These are phyloP conservation scores for Rhodomyrtus tomentosa DNA, from an alignment of 345 rosid genomes.

Conservation along the genomic window DNA sequence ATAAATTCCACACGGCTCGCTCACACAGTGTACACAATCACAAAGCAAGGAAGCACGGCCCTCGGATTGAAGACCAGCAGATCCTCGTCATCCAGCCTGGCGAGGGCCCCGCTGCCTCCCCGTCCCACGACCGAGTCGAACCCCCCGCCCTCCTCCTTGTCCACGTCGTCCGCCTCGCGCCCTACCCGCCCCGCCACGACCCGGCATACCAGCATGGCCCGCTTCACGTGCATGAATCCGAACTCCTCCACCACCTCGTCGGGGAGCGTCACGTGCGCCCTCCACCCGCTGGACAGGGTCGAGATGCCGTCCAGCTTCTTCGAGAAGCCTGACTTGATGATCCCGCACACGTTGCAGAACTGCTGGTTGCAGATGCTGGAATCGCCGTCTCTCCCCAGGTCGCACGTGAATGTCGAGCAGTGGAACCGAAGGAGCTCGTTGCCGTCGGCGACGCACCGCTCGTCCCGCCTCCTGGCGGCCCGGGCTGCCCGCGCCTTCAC, in stretches of 20 bases:
- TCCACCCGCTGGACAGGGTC: slow-evolving; percentile 62
- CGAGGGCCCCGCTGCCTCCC: slow-evolving; percentile 20
- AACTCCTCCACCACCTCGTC: slow-evolving; percentile 82
- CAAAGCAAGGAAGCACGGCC: slow-evolving; percentile 98
- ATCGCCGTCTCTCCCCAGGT: slow-evolving; percentile 47
- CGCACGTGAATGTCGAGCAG: slow-evolving; percentile 81
- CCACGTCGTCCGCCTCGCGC: slow-evolving; percentile 30
- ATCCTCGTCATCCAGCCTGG: slow-evolving; percentile 70
- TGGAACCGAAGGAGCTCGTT: slow-evolving; percentile 87
- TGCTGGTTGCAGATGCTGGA: slow-evolving; percentile 55
- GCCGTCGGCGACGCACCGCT: slow-evolving; percentile 93
- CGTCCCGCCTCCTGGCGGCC: slow-evolving; percentile 31
- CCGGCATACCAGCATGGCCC: slow-evolving; percentile 86
- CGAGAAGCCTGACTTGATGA: slow-evolving; percentile 74
- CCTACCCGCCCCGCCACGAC: slow-evolving; percentile 84
- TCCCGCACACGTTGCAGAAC: slow-evolving; percentile 80
- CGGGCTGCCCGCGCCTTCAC: slow-evolving; percentile 59
- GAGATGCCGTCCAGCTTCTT: slow-evolving; percentile 83
- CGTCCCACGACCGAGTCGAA: slow-evolving; percentile 59
- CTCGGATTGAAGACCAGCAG: slow-evolving; percentile 84
- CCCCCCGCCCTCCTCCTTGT: slow-evolving; percentile 59
- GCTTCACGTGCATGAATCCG: slow-evolving; percentile 83
- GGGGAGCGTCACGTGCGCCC: slow-evolving; percentile 80
- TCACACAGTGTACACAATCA: slow-evolving; percentile 56
- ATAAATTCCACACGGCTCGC: slow-evolving; percentile 8